A percentile compares a stretch with the other conserved stretches of the same genome.
Evolutionary conservation across 805 yeast species (phyloP).

Genomic region (Candida jianshihensis): DNA sequence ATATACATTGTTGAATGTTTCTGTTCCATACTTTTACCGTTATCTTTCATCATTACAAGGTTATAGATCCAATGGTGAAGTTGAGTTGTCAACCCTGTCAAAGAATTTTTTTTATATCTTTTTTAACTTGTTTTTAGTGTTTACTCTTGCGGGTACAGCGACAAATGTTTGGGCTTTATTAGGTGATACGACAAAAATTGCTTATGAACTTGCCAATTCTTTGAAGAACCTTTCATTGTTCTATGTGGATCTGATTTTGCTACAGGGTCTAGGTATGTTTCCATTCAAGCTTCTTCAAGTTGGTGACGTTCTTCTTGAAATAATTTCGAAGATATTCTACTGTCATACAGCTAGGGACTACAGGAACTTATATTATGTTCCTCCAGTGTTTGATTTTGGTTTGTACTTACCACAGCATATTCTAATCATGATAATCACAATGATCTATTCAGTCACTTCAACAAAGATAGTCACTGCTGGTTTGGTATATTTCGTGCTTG

Average conservation of each 20-base stretch:
- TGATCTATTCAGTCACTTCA: conserved; percentile 85
- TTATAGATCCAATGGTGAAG: conserved; percentile 84
- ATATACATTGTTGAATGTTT: conserved; percentile 75
- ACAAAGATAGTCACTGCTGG: conserved; percentile 86
- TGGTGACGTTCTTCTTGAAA: conserved; percentile 70
- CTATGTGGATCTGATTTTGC: conserved; percentile 78
- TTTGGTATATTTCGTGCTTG: conserved; percentile 72
- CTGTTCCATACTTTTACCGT: conserved; percentile 80
- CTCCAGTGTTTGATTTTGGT: conserved; percentile 92
- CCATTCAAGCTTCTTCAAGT: conserved; percentile 78
- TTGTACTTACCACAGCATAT: conserved; percentile 87
- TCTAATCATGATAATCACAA: conserved; percentile 73
- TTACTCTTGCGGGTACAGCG: conserved; percentile 91
- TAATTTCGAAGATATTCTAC: conserved; percentile 45
- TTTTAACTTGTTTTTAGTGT: conserved; percentile 86
- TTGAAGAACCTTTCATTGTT: conserved; percentile 74
- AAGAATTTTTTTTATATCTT: conserved; percentile 93
- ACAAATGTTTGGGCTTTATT: conserved; percentile 70
- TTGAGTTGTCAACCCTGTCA: conserved; percentile 83
- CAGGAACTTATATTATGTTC: conserved; percentile 60
- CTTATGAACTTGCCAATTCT: conserved; percentile 79
- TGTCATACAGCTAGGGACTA: conserved; percentile 83
- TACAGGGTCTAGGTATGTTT: conserved; percentile 83
- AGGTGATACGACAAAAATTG: conserved; percentile 86
- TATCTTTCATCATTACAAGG: conserved; percentile 82